phyloP scores from a whole-genome alignment of 176 grass and related monocot genomes.

The Hordeum marinum region DNA sequence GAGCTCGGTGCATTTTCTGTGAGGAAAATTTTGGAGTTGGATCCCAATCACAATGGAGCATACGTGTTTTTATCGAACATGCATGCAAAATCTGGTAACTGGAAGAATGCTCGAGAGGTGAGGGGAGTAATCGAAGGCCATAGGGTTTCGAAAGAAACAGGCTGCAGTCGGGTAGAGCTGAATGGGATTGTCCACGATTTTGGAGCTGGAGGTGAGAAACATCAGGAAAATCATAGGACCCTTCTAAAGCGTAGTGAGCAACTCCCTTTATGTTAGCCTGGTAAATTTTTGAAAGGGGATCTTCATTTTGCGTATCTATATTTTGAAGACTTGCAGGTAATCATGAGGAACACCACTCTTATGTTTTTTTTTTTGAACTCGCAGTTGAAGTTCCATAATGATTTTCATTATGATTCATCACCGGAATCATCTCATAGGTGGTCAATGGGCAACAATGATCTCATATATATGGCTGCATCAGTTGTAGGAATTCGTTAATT shows the following conservation, averaged over 20 bases:
- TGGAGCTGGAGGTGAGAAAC: constrained; percentile 37
- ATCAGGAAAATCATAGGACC: constrained; percentile 34
- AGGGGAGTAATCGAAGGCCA: constrained; percentile 56
- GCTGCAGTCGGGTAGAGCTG: constrained; percentile 66
- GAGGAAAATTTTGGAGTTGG: constrained; percentile 64
- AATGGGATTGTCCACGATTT: constrained; percentile 43
- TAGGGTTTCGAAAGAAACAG: constrained; percentile 57
- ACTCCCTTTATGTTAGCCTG: constrained; percentile 30
- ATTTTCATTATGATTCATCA: background rate
- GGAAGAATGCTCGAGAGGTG: constrained; percentile 47
- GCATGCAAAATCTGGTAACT: constrained; percentile 57
- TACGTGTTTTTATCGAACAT: constrained; percentile 75
- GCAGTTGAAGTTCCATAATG: background rate
- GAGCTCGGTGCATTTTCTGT: constrained; percentile 51
- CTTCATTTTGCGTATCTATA: constrained; percentile 23
- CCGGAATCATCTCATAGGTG: background rate
- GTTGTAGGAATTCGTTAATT: background rate
- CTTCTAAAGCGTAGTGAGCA: constrained; percentile 34
- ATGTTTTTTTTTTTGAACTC: constrained; percentile 9
- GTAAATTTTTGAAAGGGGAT: constrained; percentile 20
- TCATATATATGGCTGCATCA: background rate
- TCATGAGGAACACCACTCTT: constrained; percentile 39
- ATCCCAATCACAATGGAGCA: constrained; percentile 63
- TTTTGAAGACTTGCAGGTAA: constrained; percentile 29
- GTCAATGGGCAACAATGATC: background rate